Conservation (phyloP, 2,329 filamentous ascomycete species). For the Neocucurbitaria cava region DNA sequence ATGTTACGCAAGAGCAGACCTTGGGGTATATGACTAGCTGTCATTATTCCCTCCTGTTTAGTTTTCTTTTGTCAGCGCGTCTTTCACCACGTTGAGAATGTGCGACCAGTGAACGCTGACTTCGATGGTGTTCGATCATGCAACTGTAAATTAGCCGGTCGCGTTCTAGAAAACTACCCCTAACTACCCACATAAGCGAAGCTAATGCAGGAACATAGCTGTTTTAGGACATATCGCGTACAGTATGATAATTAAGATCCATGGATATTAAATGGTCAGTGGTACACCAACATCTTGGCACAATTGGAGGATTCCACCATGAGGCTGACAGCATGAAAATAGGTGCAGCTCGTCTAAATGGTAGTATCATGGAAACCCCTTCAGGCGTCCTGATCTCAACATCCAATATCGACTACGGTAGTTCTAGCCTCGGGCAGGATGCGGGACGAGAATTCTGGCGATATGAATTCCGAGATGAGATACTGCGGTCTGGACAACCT, state of each 20-base stretch:
- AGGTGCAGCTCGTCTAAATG: background rate
- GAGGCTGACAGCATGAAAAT: background rate
- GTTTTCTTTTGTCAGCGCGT: background rate
- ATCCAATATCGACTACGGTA: background rate
- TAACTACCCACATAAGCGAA: background rate
- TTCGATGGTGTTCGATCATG: background rate
- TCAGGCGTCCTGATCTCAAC: too few species aligned
- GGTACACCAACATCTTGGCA: background rate
- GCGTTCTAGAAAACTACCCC: background rate
- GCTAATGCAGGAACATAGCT: background rate
- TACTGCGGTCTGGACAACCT: background rate
- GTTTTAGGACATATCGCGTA: background rate
- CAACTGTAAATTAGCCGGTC: background rate
- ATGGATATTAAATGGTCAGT: background rate
- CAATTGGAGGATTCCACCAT: background rate
- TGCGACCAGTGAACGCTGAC: background rate
- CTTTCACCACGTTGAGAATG: background rate
- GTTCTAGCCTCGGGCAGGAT: background rate
- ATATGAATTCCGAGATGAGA: background rate
- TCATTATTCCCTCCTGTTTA: too few species aligned
- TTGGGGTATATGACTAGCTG: too few species aligned
- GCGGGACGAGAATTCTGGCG: background rate
- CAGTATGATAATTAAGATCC: background rate
- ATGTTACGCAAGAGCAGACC: too few species aligned
- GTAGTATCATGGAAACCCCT: background rate